Evolutionary conservation across 805 yeast genomes (phyloP).

Genomic region (Yamadazyma nakazawae): DNA sequence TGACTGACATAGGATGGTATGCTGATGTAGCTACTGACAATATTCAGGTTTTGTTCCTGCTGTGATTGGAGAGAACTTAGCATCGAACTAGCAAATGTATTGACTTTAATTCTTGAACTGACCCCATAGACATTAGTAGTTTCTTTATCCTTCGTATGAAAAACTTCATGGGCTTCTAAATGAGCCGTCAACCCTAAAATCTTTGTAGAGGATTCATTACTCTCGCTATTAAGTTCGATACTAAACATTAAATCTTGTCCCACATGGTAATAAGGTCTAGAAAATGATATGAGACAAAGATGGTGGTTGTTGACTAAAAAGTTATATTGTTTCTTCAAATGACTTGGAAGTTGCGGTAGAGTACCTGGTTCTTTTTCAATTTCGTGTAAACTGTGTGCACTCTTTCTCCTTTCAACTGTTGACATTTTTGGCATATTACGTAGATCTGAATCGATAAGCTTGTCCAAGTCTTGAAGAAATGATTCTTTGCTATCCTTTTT

Average conservation of each 20-base stretch:
- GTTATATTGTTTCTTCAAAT: conserved; percentile 34
- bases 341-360: conserved; percentile 26
- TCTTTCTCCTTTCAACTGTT: conserved; percentile 29
- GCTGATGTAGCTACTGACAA: conserved; percentile 23
- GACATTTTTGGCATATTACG: conserved; percentile 33
- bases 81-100: conserved; percentile 30
- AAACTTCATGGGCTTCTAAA: conserved; percentile 40
- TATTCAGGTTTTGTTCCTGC: neutral
- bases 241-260: conserved; percentile 38
- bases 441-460: conserved; percentile 29
- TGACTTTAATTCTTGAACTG: conserved; percentile 30
- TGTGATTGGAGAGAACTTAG: neutral
- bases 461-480: conserved; percentile 30
- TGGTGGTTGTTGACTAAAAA: conserved; percentile 30
- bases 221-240: conserved; percentile 23
- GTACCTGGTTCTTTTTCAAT: conserved; percentile 13
- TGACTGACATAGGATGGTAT: conserved; percentile 30
- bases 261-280: conserved; percentile 33
- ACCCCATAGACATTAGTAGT: conserved; percentile 30
- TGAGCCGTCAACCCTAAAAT: conserved; percentile 33
- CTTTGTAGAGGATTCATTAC: conserved; percentile 14
- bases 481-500: conserved; percentile 11
- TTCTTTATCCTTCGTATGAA: conserved; percentile 20
- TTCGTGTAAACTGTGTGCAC: conserved; percentile 19
- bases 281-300: conserved; percentile 31